Base-by-base conservation (phyloP, 192 early-diverging fungal genomes). In the Coemansia sp. region DNA sequence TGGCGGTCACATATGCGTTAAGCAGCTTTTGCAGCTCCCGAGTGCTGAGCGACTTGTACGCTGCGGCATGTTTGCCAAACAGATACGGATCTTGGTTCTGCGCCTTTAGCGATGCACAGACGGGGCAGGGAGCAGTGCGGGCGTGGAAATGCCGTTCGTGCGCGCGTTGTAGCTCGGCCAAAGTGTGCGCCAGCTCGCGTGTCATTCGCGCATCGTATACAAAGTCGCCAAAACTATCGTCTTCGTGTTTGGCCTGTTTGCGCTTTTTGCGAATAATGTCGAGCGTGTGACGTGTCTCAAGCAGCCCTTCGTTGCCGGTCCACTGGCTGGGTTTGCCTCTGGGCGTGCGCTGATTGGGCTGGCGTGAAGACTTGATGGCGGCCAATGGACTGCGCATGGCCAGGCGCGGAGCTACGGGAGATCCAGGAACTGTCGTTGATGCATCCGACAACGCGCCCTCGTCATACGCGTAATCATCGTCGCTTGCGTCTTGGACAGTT, bases 1-100 rank as follows among this genome's bases (percentile, higher is more conserved):
- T 80, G 2, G 72, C 77, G 0, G 64, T 63, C 8, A 80, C 77
- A 38, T 80, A 80, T 3, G 77, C 72, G 43, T 74, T 74, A 25
- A 80, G 72, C 38, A 80, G 58, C 8, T 58, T 60, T 58, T 74
- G 77, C 37, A 80, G 62, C 68, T 80, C 68, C 5, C 72, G 56
- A 7, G 72, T 74, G 8, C 38, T 62, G 68, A 80, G 60, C 12
- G 72, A 74, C 62, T 67, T 60, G 56, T 74, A 80, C 15, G 69
- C 72, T 0, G 70, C 48, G 0, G 76, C 76, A n/a, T 70, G 63
- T 0, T 60, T 25, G 6, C 76, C 76, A 41, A 66, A 79, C 67
- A 79, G 24, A 49, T 79, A 79, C 56, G 76, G 76, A 24, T 79
- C 76, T 5, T 70, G 76, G 65, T 79, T 62, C 71, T 79, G 76